A percentile compares a stretch with the other conserved stretches of the same genome.
phyloP scores from a whole-genome alignment of 352 stramenopile genomes.

The Phytophthora pluvialis region DNA sequence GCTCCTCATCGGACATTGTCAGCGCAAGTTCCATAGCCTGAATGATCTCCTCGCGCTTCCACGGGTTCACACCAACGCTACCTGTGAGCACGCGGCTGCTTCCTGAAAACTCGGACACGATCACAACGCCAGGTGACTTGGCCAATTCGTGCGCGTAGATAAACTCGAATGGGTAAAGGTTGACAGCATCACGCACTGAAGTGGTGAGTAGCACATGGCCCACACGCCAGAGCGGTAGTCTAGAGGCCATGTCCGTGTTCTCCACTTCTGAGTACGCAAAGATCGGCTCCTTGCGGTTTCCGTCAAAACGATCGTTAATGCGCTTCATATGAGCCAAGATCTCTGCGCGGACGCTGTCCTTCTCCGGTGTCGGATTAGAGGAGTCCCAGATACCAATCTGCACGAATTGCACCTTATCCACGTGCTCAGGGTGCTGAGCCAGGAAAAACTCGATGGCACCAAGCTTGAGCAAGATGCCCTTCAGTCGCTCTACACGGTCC shows the following conservation, averaged over 20 bases:
- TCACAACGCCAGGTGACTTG: conserved; percentile 89
- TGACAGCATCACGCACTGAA: conserved; percentile 82
- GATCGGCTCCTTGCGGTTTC: conserved; percentile 50
- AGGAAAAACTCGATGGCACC: conserved; percentile 96
- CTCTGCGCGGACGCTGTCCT: conserved; percentile 64
- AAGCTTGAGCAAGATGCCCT: conserved; percentile 98
- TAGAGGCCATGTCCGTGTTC: conserved; percentile 81
- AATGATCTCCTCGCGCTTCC: conserved; percentile 94
- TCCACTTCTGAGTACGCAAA: conserved; percentile 78
- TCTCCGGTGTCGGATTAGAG: conserved; percentile 77
- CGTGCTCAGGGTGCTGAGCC: conserved; percentile 72
- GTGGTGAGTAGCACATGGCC: conserved; percentile 80
- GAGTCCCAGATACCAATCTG: conserved; percentile 83
- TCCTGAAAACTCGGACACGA: conserved; percentile 98
- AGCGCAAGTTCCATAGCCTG: conserved; percentile 67
- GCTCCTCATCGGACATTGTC: conserved; percentile 77
- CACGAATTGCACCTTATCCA: conserved; percentile 87
- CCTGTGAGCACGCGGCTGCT: conserved; percentile 97
- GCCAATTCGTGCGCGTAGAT: conserved; percentile 82
- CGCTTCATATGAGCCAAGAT: conserved; percentile 65
- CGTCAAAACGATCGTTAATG: conserved; percentile 74
- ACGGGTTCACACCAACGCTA: conserved; percentile 98
- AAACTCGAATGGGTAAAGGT: conserved; percentile 89
- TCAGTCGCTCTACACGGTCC: conserved; percentile 96
- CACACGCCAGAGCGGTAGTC: conserved; percentile 75